Evolutionary conservation across 768 basidiomycete genomes (phyloP).

Genomic region (Coprinopsis cinerea): DNA sequence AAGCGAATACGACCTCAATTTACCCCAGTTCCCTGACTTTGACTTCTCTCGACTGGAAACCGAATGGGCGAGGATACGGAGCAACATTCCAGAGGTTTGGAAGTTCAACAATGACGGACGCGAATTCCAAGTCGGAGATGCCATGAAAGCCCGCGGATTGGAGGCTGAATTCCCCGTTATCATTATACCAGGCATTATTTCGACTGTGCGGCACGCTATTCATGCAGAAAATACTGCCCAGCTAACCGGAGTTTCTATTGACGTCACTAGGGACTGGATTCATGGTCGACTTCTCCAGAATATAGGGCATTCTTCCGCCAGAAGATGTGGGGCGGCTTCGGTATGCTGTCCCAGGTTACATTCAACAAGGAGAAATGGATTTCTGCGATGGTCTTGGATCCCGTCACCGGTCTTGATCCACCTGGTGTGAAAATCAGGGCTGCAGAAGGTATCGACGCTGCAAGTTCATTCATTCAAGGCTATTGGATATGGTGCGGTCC

Average conservation of each 20-base stretch:
- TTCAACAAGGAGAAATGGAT: slow-evolving; percentile 91
- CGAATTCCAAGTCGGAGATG: slow-evolving; percentile 74
- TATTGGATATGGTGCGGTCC: slow-evolving; percentile 86
- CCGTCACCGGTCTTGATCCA: slow-evolving; percentile 86
- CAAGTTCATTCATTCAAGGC: slow-evolving; percentile 79
- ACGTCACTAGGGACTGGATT: slow-evolving; percentile 89
- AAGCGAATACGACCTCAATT: slow-evolving; percentile 62
- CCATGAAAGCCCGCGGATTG: slow-evolving; percentile 56
- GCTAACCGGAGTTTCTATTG: no score
- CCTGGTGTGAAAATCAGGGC: slow-evolving; percentile 81
- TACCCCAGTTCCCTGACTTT: slow-evolving; percentile 57
- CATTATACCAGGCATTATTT: slow-evolving; percentile 86
- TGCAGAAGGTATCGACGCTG: slow-evolving; percentile 88
- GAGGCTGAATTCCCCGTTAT: slow-evolving; percentile 73
- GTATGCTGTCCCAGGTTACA: slow-evolving; percentile 77
- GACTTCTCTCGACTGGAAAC: slow-evolving; percentile 63
- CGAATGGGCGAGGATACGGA: slow-evolving; percentile 65
- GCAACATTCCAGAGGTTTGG: slow-evolving; percentile 74
- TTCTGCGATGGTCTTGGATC: slow-evolving; percentile 83
- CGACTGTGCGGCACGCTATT: slow-evolving; percentile 63
- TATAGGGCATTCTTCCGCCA: slow-evolving; percentile 91
- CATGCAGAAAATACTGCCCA: no score
- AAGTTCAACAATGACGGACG: slow-evolving; percentile 76
- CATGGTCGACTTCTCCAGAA: slow-evolving; percentile 86
- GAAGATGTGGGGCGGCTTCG: slow-evolving; percentile 73